phyloP scores from a whole-genome alignment of 1,139 yeast genomes.

The Candida frijolesensis region DNA sequence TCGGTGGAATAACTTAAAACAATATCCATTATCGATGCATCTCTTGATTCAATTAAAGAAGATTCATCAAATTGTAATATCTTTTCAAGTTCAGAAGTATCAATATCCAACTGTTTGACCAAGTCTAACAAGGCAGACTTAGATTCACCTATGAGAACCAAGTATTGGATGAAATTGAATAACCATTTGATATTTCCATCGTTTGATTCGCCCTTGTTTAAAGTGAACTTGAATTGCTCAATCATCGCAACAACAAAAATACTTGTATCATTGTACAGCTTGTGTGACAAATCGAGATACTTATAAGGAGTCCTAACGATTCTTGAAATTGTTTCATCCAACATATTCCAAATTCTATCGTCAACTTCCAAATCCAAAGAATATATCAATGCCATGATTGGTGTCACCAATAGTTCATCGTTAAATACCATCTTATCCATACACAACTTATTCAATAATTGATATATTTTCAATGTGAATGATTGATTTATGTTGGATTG shows the following conservation, averaged over 20 bases:
- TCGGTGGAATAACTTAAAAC: conserved; percentile 19
- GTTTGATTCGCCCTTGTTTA: conserved; percentile 27
- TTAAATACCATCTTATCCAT: conserved; percentile 45
- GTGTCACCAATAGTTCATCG: conserved; percentile 44
- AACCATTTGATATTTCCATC: conserved; percentile 52
- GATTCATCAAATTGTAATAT: conserved; percentile 2
- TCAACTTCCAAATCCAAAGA: conserved; percentile 28
- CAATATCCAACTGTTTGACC: conserved; percentile 13
- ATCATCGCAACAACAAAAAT: conserved; percentile 66
- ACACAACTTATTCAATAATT: conserved; percentile 25
- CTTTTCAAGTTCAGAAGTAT: conserved; percentile 7
- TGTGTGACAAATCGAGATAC: conserved; percentile 68
- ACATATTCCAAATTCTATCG: conserved; percentile 47
- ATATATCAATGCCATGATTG: conserved; percentile 43
- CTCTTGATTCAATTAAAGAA: conserved; percentile 6
- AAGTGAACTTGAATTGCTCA: conserved; percentile 71
- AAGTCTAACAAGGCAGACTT: conserved; percentile 17
- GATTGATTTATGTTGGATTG: conserved; percentile 18
- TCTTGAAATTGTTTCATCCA: conserved; percentile 77
- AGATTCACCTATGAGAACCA: conserved; percentile 59
- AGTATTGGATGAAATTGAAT: conserved; percentile 41
- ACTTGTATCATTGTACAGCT: conserved; percentile 47
- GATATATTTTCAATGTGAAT: conserved; percentile 25
- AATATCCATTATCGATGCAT: conserved; percentile 18
- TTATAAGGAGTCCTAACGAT: conserved; percentile 77